Conservation (phyloP, 2,329 filamentous ascomycete species). For the Hypoxylon sp. region DNA sequence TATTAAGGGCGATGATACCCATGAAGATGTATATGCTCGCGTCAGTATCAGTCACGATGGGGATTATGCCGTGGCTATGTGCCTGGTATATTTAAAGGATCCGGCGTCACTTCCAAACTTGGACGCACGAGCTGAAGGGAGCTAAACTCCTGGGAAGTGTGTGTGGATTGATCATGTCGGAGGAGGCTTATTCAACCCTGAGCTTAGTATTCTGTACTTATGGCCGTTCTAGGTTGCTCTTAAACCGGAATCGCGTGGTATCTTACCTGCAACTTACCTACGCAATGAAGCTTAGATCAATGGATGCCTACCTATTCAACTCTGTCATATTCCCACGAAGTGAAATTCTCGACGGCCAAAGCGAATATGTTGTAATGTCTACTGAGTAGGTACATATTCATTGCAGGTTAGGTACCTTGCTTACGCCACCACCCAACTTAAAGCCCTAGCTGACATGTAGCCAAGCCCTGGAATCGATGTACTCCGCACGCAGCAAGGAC, state of each 20-base stretch:
- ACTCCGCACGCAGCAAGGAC: background rate
- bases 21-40: conserved; percentile 68
- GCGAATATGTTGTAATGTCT: too few relatives aligned
- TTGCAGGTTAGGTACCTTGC: too few relatives aligned
- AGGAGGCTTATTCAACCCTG: background rate
- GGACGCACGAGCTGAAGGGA: too few relatives aligned
- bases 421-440: too few relatives aligned
- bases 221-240: background rate
- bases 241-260: background rate
- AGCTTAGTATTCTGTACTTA: background rate
- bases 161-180: background rate
- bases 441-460: too few relatives aligned
- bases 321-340: background rate
- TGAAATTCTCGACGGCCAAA: background rate
- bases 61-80: conserved; percentile 82
- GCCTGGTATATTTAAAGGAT: conserved; percentile 62
- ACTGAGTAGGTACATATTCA: too few relatives aligned
- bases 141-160: background rate
- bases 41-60: conserved; percentile 91
- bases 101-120: background rate
- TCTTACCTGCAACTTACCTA: background rate
- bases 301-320: background rate
- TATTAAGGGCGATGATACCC: conserved; percentile 54
- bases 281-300: background rate
- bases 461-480: background rate